Evolutionary conservation across 805 yeast genomes (phyloP), one percentile per base, ranked within the genome.

Genomic region (Saturnispora mendoncae): DNA sequence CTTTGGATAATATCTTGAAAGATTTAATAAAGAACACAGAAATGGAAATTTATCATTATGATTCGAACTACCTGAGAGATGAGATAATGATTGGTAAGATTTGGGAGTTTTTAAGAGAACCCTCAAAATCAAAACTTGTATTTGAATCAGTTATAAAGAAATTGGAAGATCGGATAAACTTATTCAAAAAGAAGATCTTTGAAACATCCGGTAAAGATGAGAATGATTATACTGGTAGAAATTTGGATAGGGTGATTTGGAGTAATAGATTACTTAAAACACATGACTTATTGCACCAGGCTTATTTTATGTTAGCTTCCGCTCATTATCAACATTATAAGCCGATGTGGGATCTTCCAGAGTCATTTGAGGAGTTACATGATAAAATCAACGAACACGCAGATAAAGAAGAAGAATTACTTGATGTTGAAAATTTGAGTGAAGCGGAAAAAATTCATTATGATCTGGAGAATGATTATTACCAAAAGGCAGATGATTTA

Each of bases 261-360:
- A 44, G 38, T 25, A 29, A 40, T 1, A 62, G 69, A 39, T 51
- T 71, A 9, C 60, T 83, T 46, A 53, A 64, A 12, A 71, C 78
- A 76, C 49, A 69, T 25, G 81, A 84, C 38, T 52, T 76, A 9
- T 60, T 84, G 13, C 97, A 92, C 56, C 78, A 88, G 39, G 70
- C 80, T 33, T 81, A 75, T 53, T 90, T 88, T 54, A 74, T 86
- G 46, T 64, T 83, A 20, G 97, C 85, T 0, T 76, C 87, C 2
- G 74, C 83, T 0, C 74, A 81, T 52, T 84, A 70, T 48, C 88
- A 81, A 50, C 54, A 67, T 26, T 65, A 67, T 33, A 54, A 62
- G 10, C 69, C 67, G 6, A 58, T 60, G 52, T 50, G 54, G 17
- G 54, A 55, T 4, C 44, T 60, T 30, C 57, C 60, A 9, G 58